Evolutionary conservation across 495 filamentous ascomycete genomes (phyloP), one percentile per base, ranked within the genome.

Genomic region (Xylaria curta): DNA sequence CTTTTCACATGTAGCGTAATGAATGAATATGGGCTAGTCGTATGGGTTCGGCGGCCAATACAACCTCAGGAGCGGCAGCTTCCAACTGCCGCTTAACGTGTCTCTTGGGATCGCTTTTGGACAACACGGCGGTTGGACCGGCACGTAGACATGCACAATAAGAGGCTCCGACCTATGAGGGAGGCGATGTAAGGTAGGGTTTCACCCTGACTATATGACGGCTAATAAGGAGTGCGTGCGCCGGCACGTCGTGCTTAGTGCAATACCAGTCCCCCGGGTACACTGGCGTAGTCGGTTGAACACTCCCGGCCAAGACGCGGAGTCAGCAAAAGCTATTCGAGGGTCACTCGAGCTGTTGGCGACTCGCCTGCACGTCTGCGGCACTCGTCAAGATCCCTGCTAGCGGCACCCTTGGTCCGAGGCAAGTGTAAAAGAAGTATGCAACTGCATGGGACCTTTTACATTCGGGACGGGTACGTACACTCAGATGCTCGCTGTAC

Each of bases 191-290:
- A 59, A 31, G 51, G 51, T 47, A 59, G 70, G 70, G 64, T 72
- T 72, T 62, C 65, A 63, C 65, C 70, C 54, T 36, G 60, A 40
- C 47, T 68, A 68, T 72, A 68, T 67, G 70, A 72, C 64, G 70
- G 70, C 70, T 72, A 61, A 66, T 72, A 68, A 68, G 70, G 49
- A 72, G 64, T 58, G 70, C 65, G 64, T 62, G 56, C 70, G 70
- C 70, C 70, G 70, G 70, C 70, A 68, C 51, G 64, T 72, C 70
- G 65, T 72, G 64, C 63, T 72, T 72, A 72, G 70, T 72, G 70
- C 70, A 67, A 68, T 72, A 68, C 70, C 70, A 72, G 58, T 68
- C 64, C 58, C 70, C 70, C 70, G 70, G 70, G 64, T 72, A 56
- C 70, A 51, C 56, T 62, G 54, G 51, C 40, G 67, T 44, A 51